Evolutionary conservation across 257 asterid species (phyloP).

Genomic region (Euphrasia confusa): DNA sequence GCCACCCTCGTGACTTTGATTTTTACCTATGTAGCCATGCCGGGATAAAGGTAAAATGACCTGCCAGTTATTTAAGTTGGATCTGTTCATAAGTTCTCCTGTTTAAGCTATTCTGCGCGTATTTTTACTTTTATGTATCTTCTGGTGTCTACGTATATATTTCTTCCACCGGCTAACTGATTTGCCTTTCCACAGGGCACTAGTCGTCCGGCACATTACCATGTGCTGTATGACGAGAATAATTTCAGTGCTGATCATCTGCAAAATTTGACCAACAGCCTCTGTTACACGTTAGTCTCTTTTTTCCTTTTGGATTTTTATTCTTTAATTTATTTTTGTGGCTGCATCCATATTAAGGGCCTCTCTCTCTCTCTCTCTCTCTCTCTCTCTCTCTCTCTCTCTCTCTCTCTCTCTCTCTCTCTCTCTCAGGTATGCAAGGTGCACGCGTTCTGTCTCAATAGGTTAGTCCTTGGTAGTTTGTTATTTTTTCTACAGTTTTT

Average conservation of each 20-base stretch:
- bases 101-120: too few relatives aligned
- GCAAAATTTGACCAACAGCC: slow-evolving; percentile 53
- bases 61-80: too few relatives aligned
- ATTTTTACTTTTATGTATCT: not conserved
- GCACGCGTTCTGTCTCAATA: slow-evolving; percentile 67
- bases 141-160: too few relatives aligned
- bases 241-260: slow-evolving; percentile 59
- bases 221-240: slow-evolving; percentile 75
- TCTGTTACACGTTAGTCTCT: slow-evolving; percentile 67
- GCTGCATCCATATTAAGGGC: too few relatives aligned
- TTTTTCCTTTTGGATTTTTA: not conserved
- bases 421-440: slow-evolving; percentile 56
- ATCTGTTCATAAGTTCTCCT: too few relatives aligned
- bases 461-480: slow-evolving; percentile 35
- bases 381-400: too few relatives aligned
- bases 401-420: not conserved
- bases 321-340: not conserved
- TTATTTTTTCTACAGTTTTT: too few relatives aligned
- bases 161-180: not conserved
- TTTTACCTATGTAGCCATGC: slow-evolving; percentile 83
- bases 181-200: slow-evolving; percentile 49
- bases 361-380: too few relatives aligned
- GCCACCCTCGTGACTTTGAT: slow-evolving; percentile 78
- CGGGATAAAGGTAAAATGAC: slow-evolving; percentile 59
- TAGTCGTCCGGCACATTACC: slow-evolving; percentile 80